Conservation (phyloP, 768 basidiomycete species). For the Auricularia sp. region DNA sequence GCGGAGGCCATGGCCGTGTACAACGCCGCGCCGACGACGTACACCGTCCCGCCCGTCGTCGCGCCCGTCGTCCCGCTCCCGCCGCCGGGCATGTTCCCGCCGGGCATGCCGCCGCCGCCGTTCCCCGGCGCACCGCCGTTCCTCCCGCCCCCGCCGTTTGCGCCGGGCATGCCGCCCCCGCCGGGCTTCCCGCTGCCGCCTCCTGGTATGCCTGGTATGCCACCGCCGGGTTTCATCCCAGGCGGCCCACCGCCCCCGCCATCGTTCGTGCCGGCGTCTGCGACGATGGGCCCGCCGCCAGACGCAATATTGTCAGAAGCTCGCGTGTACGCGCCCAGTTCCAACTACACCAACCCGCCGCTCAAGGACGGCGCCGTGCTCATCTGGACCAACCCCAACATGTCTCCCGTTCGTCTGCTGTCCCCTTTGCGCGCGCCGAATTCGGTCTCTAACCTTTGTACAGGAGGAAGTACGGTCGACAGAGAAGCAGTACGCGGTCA, state of each 20-base stretch:
- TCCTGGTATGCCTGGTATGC: conserved; percentile 17
- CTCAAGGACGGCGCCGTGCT: conserved; percentile 70
- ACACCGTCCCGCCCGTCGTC: conserved; percentile 36
- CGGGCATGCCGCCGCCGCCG: conserved; percentile 37
- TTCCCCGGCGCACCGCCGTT: conserved; percentile 26
- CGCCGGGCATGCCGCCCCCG: conserved; percentile 9
- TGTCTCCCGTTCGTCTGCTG: conserved; percentile 53
- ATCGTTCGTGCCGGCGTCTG: background rate
- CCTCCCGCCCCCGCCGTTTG: conserved; percentile 19
- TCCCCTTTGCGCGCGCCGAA: background rate
- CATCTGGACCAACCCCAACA: conserved; percentile 69
- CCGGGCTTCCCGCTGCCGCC: conserved; percentile 18
- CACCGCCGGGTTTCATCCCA: conserved; percentile 12
- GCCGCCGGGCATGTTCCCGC: conserved; percentile 36
- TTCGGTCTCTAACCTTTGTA: background rate
- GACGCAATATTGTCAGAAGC: conserved; percentile 7
- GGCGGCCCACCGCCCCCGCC: conserved; percentile 17
- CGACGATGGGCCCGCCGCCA: conserved; percentile 11
- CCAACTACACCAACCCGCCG: conserved; percentile 53
- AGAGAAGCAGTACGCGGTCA: background rate
- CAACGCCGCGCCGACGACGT: conserved; percentile 65
- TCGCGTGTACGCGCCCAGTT: conserved; percentile 39
- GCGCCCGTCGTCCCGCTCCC: conserved; percentile 13
- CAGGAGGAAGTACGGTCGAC: conserved; percentile 71
- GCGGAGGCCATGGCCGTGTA: conserved; percentile 52